These are phyloP conservation scores for Breynia disticha DNA, from an alignment of 441 rosid genomes.

Conservation along the genomic window DNA sequence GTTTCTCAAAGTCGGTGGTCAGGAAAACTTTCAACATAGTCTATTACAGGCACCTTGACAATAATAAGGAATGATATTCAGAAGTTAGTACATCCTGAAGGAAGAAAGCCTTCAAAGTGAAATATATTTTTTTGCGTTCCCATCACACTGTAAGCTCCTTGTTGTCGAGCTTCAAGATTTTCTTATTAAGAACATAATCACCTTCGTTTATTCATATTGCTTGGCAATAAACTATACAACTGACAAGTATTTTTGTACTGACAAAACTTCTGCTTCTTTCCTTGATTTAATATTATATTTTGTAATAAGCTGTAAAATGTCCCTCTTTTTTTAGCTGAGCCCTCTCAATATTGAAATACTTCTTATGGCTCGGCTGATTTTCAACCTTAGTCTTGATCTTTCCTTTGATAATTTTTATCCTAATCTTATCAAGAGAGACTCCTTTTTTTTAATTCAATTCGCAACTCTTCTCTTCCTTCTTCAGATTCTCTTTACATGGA, in stretches of 20 bases:
- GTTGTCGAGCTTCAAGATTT: constrained; percentile 57
- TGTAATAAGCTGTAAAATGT: constrained; percentile 50
- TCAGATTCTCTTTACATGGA: constrained; percentile 48
- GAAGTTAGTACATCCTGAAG: constrained; percentile 18
- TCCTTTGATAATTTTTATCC: constrained; percentile 45
- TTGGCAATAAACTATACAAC: constrained; percentile 56
- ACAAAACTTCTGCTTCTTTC: constrained; percentile 21
- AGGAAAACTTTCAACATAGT: constrained; percentile 51
- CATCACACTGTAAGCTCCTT: constrained; percentile 68
- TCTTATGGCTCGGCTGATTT: constrained; percentile 40
- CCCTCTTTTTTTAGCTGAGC: constrained; percentile 74
- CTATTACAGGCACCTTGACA: constrained; percentile 63
- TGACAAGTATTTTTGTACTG: constrained; percentile 47
- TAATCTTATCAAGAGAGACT: constrained; percentile 42
- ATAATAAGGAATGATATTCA: constrained; percentile 8
- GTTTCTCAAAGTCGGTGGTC: constrained; percentile 64
- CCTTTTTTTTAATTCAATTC: constrained; percentile 53
- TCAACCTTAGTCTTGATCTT: constrained; percentile 45
- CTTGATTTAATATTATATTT: constrained; percentile 34
- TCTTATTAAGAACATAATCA: constrained; percentile 45
- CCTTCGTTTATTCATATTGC: constrained; percentile 47
- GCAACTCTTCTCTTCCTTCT: constrained; percentile 62
- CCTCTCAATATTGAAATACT: constrained; percentile 36
- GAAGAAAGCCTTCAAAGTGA: constrained; percentile 7
- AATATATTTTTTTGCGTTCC: background rate